Conservation (phyloP, 2,329 filamentous ascomycete genomes). For the Colletotrichum theobromicola region DNA sequence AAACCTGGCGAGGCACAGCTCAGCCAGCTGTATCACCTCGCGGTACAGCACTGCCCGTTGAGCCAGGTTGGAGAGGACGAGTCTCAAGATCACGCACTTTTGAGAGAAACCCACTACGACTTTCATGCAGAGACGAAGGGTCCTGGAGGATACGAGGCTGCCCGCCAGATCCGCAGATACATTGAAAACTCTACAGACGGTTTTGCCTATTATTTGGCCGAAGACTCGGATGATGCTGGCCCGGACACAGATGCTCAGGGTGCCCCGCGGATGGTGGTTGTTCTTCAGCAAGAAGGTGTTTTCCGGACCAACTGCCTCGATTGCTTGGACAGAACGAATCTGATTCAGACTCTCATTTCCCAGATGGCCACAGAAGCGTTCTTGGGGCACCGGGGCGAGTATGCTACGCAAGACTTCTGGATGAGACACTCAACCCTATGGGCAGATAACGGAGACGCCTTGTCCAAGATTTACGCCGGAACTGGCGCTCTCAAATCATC, state of each 20-base stretch:
- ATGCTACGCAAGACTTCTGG: constrained; percentile 83
- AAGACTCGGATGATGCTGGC: constrained; percentile 66
- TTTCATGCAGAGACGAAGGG: constrained; percentile 95
- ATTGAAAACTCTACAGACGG: constrained; percentile 81
- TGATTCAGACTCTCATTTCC: constrained; percentile 95
- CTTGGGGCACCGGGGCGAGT: constrained; percentile 72
- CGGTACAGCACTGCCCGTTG: constrained; percentile 77
- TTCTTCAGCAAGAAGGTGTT: constrained; percentile 92
- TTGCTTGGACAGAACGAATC: constrained; percentile 92
- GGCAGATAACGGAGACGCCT: constrained; percentile 94
- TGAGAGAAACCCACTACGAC: constrained; percentile 88
- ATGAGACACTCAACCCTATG: constrained; percentile 90
- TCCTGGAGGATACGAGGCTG: constrained; percentile 86
- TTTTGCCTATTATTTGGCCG: constrained; percentile 91
- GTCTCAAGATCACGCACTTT: constrained; percentile 72
- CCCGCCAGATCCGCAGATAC: constrained; percentile 79
- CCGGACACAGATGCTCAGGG: constrained; percentile 39
- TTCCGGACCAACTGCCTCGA: constrained; percentile 97
- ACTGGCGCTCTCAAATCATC: constrained; percentile 96
- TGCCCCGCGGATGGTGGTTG: constrained; percentile 62
- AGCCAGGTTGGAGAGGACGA: constrained; percentile 62
- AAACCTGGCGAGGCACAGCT: constrained; percentile 88
- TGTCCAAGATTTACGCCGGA: constrained; percentile 95
- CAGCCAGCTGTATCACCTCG: constrained; percentile 78
- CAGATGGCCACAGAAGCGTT: constrained; percentile 92